phyloP scores from a whole-genome alignment of 768 basidiomycete species.

The Trametes sanguinea region DNA sequence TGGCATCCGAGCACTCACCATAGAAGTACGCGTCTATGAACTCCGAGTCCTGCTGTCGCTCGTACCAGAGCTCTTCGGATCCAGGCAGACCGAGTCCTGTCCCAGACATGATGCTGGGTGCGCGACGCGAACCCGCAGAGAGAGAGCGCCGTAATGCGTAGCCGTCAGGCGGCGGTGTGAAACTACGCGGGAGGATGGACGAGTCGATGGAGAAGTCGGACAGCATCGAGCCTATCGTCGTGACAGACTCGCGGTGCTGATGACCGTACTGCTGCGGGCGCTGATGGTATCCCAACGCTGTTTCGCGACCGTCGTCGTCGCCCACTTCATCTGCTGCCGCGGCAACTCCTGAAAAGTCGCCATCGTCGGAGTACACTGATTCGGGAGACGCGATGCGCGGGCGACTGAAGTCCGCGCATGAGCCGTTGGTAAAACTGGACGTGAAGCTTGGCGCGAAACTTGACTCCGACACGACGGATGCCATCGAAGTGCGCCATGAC shows the following conservation, averaged over 20 bases:
- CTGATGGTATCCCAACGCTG: constrained; percentile 6
- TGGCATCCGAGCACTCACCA: constrained; percentile 30
- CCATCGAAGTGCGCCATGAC: constrained; percentile 30
- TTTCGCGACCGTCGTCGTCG: constrained; percentile 9
- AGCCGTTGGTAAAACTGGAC: constrained; percentile 18
- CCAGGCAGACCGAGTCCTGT: constrained; percentile 15
- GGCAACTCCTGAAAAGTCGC: not conserved
- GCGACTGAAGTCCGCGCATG: constrained; percentile 22
- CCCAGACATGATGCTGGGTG: constrained; percentile 18
- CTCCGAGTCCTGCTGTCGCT: constrained; percentile 32
- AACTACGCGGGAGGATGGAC: constrained; percentile 26
- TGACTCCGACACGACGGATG: constrained; percentile 11
- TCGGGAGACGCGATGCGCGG: constrained; percentile 7
- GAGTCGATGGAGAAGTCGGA: constrained; percentile 35
- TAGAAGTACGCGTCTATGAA: constrained; percentile 45
- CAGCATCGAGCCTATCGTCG: constrained; percentile 34
- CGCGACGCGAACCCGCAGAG: constrained; percentile 24
- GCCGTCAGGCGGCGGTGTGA: constrained; percentile 20
- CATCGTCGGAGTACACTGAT: constrained; percentile 12
- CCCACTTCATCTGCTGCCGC: not conserved
- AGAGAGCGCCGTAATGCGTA: constrained; percentile 23
- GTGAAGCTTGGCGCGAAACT: constrained; percentile 20
- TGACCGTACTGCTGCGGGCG: not conserved
- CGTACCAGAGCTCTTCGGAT: constrained; percentile 31
- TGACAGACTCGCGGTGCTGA: constrained; percentile 28